Evolutionary conservation across 805 yeast species (phyloP), one percentile per base, ranked within the genome.

Genomic region (Sugiyamaella qingdaonensis): DNA sequence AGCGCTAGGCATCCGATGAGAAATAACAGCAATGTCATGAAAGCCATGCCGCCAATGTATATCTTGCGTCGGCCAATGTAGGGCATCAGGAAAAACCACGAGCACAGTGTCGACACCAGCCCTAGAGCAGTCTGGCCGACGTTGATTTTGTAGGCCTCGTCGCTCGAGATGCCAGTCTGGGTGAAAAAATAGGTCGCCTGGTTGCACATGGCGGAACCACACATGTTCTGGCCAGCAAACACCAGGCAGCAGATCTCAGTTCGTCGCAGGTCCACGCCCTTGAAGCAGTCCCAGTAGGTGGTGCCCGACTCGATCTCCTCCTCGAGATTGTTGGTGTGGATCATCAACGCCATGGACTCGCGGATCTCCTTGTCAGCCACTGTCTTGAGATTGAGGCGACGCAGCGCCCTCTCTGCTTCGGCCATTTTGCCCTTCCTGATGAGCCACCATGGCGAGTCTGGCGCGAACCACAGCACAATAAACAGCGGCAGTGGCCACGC

Each of bases 361-460:
- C 72, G 72, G 58, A 73, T 73, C 7, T 53, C 49, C 10, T 73
- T 72, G n/a, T 65, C 67, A 24, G 73, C 71, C 54, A 69, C 62
- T 56, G 66, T 71, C 55, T 72, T 71, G 60, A 18, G 74, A 73
- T 33, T 18, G 7, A 75, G 71, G 57, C 76, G 66, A 45, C 54
- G 56, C 42, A 76, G 48, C 4, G 77, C 64, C 51, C 64, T 46
- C 63, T 67, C 71, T 5, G 85, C 85, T 10, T 75, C 75, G 0
- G 66, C 67, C 19, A 63, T 37, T 49, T 65, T 65, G 1, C 73
- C 75, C 56, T 72, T 71, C 49, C 73, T 71, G 2, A 75, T 73
- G 37, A 78, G 65, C 80, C 81, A 80, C 76, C 79, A 76, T 27
- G 85, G 85, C 4, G 82, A 77, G 51, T 80, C 84, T 8, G 67